Conservation (phyloP, 495 filamentous ascomycete species). For the Talaromyces trachyspermus region DNA sequence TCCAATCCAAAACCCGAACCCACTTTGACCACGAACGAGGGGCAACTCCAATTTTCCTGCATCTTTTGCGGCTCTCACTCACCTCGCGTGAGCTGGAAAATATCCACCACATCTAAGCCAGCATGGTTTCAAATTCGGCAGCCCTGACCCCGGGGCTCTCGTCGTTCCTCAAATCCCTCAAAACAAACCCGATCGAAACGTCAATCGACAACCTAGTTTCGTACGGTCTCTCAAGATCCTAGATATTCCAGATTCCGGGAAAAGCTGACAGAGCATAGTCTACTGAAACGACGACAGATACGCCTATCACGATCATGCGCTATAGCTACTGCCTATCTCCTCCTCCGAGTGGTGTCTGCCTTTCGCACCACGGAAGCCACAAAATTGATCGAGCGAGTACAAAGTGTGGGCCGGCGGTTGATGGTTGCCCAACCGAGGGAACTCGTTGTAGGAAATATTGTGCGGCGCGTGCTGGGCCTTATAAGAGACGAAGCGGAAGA, state of each 20-base stretch:
- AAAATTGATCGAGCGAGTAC: slow-evolving; percentile 70
- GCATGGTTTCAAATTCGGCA: slow-evolving; percentile 43
- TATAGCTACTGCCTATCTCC: slow-evolving; percentile 78
- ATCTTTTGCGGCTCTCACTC: too few relatives aligned
- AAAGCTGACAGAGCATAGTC: slow-evolving; percentile 37
- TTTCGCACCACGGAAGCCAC: slow-evolving; percentile 58
- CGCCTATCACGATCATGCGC: slow-evolving; percentile 80
- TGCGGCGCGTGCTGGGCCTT: slow-evolving; percentile 78
- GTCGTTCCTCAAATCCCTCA: slow-evolving; percentile 71
- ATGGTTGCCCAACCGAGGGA: slow-evolving; percentile 78
- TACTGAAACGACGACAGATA: slow-evolving; percentile 87
- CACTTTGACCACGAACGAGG: too few relatives aligned
- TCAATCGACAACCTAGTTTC: slow-evolving; percentile 76
- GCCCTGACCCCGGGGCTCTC: slow-evolving; percentile 60
- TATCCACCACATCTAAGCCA: background rate
- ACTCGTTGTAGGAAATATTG: slow-evolving; percentile 88
- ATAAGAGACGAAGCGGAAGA: slow-evolving; percentile 87
- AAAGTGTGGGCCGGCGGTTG: slow-evolving; percentile 64
- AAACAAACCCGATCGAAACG: slow-evolving; percentile 60
- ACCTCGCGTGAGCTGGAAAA: too few relatives aligned
- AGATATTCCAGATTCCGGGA: background rate
- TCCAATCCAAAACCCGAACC: too few relatives aligned
- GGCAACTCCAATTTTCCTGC: too few relatives aligned
- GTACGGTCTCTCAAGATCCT: slow-evolving; percentile 39
- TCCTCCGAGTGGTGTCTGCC: slow-evolving; percentile 73